These are phyloP conservation scores for Mycena galopus DNA, from an alignment of 768 basidiomycete genomes.

Conservation along the genomic window DNA sequence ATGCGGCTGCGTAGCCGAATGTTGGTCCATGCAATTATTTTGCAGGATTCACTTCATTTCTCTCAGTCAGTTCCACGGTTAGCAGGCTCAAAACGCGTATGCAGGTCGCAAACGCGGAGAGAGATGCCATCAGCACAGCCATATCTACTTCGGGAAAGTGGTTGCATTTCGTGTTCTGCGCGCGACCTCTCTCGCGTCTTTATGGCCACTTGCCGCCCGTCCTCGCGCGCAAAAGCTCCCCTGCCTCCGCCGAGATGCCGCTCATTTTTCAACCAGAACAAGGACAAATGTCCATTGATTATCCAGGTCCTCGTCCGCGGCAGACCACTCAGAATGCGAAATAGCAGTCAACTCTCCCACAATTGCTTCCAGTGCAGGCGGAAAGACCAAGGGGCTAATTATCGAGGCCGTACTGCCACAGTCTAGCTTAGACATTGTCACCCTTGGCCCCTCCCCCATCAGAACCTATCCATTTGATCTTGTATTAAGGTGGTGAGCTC, in stretches of 20 bases:
- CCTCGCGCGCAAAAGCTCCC: slow-evolving; percentile 60
- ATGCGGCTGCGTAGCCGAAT: no score
- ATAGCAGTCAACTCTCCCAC: slow-evolving; percentile 89
- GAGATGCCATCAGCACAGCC: no score
- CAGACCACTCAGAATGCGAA: slow-evolving; percentile 88
- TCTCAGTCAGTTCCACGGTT: no score
- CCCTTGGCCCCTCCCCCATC: slow-evolving; percentile 79
- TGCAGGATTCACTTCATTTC: no score
- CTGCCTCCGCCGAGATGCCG: slow-evolving; percentile 59
- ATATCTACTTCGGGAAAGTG: no score
- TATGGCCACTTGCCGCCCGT: slow-evolving; percentile 76
- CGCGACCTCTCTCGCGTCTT: no score
- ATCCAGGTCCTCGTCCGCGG: slow-evolving; percentile 96
- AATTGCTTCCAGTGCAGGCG: slow-evolving; percentile 83
- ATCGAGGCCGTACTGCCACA: slow-evolving; percentile 82
- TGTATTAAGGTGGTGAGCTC: slow-evolving; percentile 98
- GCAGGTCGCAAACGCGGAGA: no score
- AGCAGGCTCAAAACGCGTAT: no score
- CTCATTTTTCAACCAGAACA: slow-evolving; percentile 61
- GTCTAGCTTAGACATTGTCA: slow-evolving; percentile 80
- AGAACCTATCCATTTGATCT: slow-evolving; percentile 94
- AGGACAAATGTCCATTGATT: slow-evolving; percentile 77
- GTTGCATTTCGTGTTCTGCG: no score
- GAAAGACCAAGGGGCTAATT: slow-evolving; percentile 80
- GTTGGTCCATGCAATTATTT: no score